Conservation (phyloP, 305 asterid species). For the Galium porrigens region DNA sequence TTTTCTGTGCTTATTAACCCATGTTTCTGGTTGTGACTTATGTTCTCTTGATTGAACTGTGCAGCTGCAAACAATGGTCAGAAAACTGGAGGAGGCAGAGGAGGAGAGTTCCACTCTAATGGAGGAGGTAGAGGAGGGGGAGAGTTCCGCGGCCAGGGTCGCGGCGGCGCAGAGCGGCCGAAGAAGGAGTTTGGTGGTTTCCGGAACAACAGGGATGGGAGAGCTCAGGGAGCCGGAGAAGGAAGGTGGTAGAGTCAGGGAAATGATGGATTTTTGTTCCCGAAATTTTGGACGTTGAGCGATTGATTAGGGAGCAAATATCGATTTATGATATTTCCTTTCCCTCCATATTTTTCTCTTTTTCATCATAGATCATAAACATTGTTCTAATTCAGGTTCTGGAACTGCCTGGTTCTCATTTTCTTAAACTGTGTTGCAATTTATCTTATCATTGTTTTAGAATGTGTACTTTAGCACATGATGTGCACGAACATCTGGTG, state of each 20-base stretch:
- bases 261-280: background rate
- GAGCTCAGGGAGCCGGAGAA: background rate
- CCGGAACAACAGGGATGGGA: background rate
- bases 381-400: background rate
- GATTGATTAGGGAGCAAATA: background rate
- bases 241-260: background rate
- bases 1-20: background rate
- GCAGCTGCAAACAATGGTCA: conserved; percentile 22
- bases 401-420: background rate
- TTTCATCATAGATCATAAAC: background rate
- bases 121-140: background rate
- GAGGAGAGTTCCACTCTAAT: conserved; percentile 13
- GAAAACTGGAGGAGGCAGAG: conserved; percentile 14
- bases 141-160: background rate
- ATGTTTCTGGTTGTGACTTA: background rate
- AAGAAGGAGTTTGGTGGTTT: background rate
- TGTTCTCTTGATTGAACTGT: background rate
- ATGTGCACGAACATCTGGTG: too few species aligned
- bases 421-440: background rate
- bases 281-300: background rate
- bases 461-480: too few species aligned
- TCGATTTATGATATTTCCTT: background rate
- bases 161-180: conserved; percentile 2
- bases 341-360: background rate
- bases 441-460: too few species aligned